Percentiles rank a stretch among this genome's conserved stretches.
Conservation (phyloP, 768 basidiomycete genomes). For the Gyrodon lividus region DNA sequence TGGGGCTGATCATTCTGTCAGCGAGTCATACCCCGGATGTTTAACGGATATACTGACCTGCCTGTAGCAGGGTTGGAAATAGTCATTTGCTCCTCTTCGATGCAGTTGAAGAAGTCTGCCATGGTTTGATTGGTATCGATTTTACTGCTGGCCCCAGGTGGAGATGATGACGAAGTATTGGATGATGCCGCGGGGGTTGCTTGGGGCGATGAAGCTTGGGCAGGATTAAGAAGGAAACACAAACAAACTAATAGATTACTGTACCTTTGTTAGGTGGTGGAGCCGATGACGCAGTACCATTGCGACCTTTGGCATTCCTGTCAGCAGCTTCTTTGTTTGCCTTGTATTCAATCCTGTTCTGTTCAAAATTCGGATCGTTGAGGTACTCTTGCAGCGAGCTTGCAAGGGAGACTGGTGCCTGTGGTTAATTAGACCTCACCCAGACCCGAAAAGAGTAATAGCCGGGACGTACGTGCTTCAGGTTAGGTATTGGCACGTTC, state of each 20-base stretch:
- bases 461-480: conserved; percentile 70
- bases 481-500: conserved; percentile 90
- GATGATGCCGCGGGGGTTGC: conserved; percentile 19
- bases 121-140: conserved; percentile 47
- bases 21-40: background rate
- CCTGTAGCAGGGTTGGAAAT: conserved; percentile 65
- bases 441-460: background rate
- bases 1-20: conserved; percentile 40
- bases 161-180: conserved; percentile 25
- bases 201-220: conserved; percentile 14
- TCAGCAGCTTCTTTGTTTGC: conserved; percentile 72
- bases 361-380: conserved; percentile 94
- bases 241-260: conserved; percentile 20
- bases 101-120: conserved; percentile 85
- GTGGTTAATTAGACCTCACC: background rate
- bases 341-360: conserved; percentile 91
- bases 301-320: conserved; percentile 19
- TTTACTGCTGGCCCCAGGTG: conserved; percentile 28
- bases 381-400: conserved; percentile 93
- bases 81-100: conserved; percentile 78
- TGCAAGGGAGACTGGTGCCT: conserved; percentile 96
- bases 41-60: conserved; percentile 34
- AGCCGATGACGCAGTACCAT: conserved; percentile 6
- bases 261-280: conserved; percentile 18
- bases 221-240: background rate